Evolutionary conservation across 2,329 filamentous ascomycete genomes (phyloP), one percentile per base, ranked within the genome.

Genomic region (Epichloe brachyelytri): DNA sequence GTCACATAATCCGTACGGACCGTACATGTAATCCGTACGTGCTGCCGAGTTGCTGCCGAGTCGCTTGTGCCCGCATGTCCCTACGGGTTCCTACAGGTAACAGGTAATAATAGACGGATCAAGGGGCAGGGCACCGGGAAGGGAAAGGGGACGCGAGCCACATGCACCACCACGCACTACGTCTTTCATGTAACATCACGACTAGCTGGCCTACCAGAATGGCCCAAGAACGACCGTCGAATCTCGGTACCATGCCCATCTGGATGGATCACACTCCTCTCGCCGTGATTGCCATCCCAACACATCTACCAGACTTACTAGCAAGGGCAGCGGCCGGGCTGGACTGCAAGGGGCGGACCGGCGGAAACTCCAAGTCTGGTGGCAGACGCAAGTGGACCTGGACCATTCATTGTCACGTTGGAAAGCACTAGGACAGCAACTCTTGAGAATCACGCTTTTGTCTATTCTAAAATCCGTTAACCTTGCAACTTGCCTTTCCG

Each of bases 381-480:
- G 26, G 26, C 34, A 26, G 33, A 11, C 43, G 15, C 5, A 17
- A 26, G 33, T 10, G n/a, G 15, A 37, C 15, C 20, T 19, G n/a
- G 6, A 26, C 22, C 26, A 37, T 12, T 15, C 12, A n/a, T 34
- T 14, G 36, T 38, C 36, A 38, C 12, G 6, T 38, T 8, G 11
- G 12, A 14, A 38, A 5, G 36, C 36, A 14, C 36, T 7, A 5
- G 5, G 5, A 38, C 36, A 8, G 8, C 17, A 36, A 19, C 4
- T 46, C 3, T 11, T 11, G 19, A 22, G 15, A 41, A 40, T 41
- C 37, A 34, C 34, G 34, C 43, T 34, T 45, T 44, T 43, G 19
- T 49, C 41, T 52, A 49, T 20, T 52, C 50, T 52, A 45, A 17
- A 46, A 44, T 26, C 26, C 36, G 4, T 43, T 14, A 14, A 12